Percentiles rank a stretch among this genome's conserved stretches.
Conservation (phyloP, 306 rosid species). For the Vigna unguiculata region DNA sequence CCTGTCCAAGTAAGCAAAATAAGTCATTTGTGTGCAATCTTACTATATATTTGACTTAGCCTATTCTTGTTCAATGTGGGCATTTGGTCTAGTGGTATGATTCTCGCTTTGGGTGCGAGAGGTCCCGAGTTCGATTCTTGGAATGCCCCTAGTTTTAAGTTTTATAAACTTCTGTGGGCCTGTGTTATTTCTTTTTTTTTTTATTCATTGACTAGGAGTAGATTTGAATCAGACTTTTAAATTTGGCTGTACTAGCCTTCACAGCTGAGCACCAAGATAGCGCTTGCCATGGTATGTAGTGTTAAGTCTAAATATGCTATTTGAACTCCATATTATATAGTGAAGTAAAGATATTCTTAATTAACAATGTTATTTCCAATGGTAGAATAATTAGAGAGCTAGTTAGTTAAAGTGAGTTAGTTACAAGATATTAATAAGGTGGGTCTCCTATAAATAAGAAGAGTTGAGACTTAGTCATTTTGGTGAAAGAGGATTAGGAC, state of each 20-base stretch:
- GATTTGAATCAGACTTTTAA: neutral
- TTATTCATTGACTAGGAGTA: neutral
- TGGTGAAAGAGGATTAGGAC: neutral
- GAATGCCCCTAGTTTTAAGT: constrained; percentile 47
- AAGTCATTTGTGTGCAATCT: neutral
- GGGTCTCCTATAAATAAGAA: neutral
- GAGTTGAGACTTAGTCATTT: neutral
- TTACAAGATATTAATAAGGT: neutral
- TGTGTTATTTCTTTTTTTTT: too few relatives aligned
- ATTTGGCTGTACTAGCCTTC: neutral
- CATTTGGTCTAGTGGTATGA: constrained; percentile 70
- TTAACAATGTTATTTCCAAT: too few relatives aligned
- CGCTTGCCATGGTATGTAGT: too few relatives aligned
- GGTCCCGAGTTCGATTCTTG: constrained; percentile 63
- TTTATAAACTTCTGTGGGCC: too few relatives aligned
- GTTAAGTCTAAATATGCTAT: too few relatives aligned
- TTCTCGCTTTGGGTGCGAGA: constrained; percentile 65
- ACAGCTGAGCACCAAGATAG: neutral
- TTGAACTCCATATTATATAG: too few relatives aligned
- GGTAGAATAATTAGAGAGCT: neutral
- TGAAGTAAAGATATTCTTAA: too few relatives aligned
- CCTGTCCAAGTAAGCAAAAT: neutral
- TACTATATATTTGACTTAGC: neutral
- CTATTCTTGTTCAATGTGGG: neutral
- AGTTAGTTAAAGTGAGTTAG: neutral